A percentile compares a stretch with the other conserved stretches of the same genome.
phyloP scores from a whole-genome alignment of 805 yeast genomes.

The Barnettozyma wickerhamii region DNA sequence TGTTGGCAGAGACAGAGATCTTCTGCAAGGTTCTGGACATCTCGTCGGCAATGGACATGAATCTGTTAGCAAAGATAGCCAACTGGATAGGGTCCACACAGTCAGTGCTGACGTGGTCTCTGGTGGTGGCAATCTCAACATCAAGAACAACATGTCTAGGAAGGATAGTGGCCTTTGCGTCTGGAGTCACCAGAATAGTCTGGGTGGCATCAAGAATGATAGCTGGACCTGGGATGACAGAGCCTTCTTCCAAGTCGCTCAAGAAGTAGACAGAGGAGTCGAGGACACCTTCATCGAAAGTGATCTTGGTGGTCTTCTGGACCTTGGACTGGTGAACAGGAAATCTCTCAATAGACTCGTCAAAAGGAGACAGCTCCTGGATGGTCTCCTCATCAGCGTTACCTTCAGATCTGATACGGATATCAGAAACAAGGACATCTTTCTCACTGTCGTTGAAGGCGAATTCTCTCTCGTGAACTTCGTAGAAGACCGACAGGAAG shows the following conservation, averaged over 20 bases:
- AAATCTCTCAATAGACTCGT: slow-evolving; percentile 18
- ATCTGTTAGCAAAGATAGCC: slow-evolving; percentile 41
- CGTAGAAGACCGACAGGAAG: slow-evolving; percentile 25
- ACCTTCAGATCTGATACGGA: slow-evolving; percentile 31
- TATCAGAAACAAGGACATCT: slow-evolving; percentile 31
- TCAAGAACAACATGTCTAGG: slow-evolving; percentile 32
- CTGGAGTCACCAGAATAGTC: slow-evolving; percentile 36
- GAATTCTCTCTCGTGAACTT: slow-evolving; percentile 33
- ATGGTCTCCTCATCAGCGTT: slow-evolving; percentile 19
- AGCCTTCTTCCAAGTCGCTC: slow-evolving; percentile 27
- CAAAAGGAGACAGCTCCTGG: slow-evolving; percentile 24
- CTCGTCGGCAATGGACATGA: slow-evolving; percentile 48
- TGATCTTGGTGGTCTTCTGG: slow-evolving; percentile 34
- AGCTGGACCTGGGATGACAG: slow-evolving; percentile 35
- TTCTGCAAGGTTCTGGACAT: slow-evolving; percentile 44
- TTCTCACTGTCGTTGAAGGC: slow-evolving; percentile 32
- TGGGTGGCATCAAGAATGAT: slow-evolving; percentile 35
- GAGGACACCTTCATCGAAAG: slow-evolving; percentile 27
- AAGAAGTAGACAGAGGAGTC: slow-evolving; percentile 31
- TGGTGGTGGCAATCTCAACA: slow-evolving; percentile 28
- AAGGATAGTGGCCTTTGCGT: slow-evolving; percentile 32
- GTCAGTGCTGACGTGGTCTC: slow-evolving; percentile 37
- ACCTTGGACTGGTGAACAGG: slow-evolving; percentile 16
- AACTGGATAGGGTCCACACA: slow-evolving; percentile 43
- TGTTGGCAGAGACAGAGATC: slow-evolving; percentile 40